Evolutionary conservation across 2,329 filamentous ascomycete genomes (phyloP), one percentile per base, ranked within the genome.

Genomic region (Diaporthe batatas): DNA sequence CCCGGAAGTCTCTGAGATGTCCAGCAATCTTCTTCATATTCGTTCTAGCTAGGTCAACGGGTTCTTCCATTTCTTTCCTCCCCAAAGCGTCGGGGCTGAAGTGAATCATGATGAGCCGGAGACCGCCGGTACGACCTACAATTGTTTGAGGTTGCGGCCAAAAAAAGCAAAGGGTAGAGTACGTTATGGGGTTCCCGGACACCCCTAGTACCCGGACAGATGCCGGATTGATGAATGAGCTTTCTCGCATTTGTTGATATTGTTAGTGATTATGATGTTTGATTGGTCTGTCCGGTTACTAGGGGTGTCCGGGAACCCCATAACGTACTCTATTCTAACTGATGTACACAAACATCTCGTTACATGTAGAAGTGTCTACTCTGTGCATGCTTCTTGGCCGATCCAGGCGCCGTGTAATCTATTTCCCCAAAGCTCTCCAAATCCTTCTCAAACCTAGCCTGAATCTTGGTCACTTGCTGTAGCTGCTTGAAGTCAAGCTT

Each of bases 391-490:
- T 71, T 72, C 34, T 72, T 72, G 11, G 72, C 58, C 12, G 71
- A 69, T 3, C 74, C 74, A 4, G 74, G 74, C 23, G 70, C 74
- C 6, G 74, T 75, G 47, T 75, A 75, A 55, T 75, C 75, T 59
- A 75, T 75, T 10, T 75, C 75, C 11, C 74, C 72, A 36, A 72
- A 73, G 51, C 74, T 72, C 16, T 73, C 71, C 53, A 78, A 55
- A 47, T 82, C 79, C 53, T 78, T 74, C 75, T 81, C 78, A 59
- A 82, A 82, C 18, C 74, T 76, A 25, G 77, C 76, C 73, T 81
- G 79, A 53, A 80, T 80, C 70, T 78, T 77, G 47, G 78, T 77
- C 14, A 81, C 78, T 67, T 79, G 74, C 71, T 78, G 65, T 25
- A 82, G 73, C 68, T 77, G 79, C 55, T 75, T 75, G 34, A 78